phyloP scores from a whole-genome alignment of 2,329 filamentous ascomycete genomes.

The Pleomassaria siparia region DNA sequence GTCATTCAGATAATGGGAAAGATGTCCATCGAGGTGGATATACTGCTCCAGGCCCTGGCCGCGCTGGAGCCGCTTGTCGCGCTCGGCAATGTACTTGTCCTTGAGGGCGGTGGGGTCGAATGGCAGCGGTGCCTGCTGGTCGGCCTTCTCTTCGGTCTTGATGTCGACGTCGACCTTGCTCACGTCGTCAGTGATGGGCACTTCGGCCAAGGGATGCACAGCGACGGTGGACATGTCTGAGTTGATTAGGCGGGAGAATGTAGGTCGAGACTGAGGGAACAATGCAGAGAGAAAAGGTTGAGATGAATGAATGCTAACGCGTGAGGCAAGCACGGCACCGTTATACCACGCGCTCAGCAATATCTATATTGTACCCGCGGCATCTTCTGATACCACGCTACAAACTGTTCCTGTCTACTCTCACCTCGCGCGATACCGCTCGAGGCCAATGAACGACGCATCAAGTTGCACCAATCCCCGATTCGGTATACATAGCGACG shows the following conservation, averaged over 20 bases:
- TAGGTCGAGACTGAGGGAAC: too few species aligned
- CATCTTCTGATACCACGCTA: not conserved
- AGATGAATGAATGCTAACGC: not conserved
- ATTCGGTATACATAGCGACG: not conserved
- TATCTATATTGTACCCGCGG: too few species aligned
- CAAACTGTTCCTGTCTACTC: not conserved
- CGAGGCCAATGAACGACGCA: not conserved
- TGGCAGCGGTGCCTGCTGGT: slow-evolving; percentile 17
- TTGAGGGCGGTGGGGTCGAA: slow-evolving; percentile 29
- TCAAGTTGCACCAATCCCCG: not conserved
- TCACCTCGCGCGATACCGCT: not conserved
- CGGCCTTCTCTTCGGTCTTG: slow-evolving; percentile 17
- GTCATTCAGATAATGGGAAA: slow-evolving; percentile 28
- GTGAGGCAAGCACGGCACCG: too few species aligned
- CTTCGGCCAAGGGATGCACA: slow-evolving; percentile 16
- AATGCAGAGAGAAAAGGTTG: too few species aligned
- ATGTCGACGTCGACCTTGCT: slow-evolving; percentile 18
- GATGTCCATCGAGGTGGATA: slow-evolving; percentile 25
- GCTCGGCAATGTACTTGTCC: slow-evolving; percentile 30
- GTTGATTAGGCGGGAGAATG: not conserved
- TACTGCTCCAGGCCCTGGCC: slow-evolving; percentile 33
- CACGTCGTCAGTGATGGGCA: slow-evolving; percentile 15
- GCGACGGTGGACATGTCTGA: not conserved
- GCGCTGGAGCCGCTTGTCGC: slow-evolving; percentile 29
- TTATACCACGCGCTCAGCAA: too few species aligned